These are phyloP conservation scores for Neopestalotiopsis clavispora DNA, from an alignment of 2,329 filamentous ascomycete genomes.

Conservation along the genomic window DNA sequence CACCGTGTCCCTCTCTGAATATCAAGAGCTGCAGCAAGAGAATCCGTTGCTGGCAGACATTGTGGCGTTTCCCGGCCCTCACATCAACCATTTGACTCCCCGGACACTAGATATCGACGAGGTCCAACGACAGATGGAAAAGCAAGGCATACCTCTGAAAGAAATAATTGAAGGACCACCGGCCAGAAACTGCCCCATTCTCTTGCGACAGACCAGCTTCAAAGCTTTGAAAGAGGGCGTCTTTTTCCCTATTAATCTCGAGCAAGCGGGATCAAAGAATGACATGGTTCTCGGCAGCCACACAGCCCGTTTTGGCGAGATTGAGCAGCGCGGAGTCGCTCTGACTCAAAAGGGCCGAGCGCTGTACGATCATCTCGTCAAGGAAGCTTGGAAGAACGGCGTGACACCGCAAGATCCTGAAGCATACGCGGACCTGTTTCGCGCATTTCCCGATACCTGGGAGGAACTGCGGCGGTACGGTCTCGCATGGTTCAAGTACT, in stretches of 20 bases:
- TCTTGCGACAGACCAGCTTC: constrained; percentile 9
- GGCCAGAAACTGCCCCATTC: neutral
- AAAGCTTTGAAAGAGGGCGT: constrained; percentile 12
- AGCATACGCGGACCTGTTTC: constrained; percentile 8
- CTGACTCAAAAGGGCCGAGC: constrained; percentile 8
- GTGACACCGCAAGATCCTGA: constrained; percentile 10
- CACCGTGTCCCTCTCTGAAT: constrained; percentile 7
- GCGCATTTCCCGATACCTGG: constrained; percentile 8
- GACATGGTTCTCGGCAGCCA: constrained; percentile 4
- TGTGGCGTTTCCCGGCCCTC: constrained; percentile 8
- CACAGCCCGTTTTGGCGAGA: constrained; percentile 14
- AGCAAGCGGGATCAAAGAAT: neutral
- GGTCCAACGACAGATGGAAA: constrained; percentile 1
- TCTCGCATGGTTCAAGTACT: constrained; percentile 11
- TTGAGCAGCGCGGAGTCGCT: constrained; percentile 11
- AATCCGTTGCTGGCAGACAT: constrained; percentile 10
- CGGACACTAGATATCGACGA: constrained; percentile 12
- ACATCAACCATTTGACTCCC: constrained; percentile 13
- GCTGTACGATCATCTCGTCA: constrained; percentile 12
- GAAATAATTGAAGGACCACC: constrained; percentile 10
- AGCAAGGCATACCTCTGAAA: constrained; percentile 11
- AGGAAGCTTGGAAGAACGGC: constrained; percentile 10
- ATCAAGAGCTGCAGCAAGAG: constrained; percentile 2
- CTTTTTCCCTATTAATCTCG: neutral
- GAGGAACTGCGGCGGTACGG: neutral